These are phyloP conservation scores for Xenoacremonium recifei DNA, from an alignment of 2,329 filamentous ascomycete genomes.

Conservation along the genomic window DNA sequence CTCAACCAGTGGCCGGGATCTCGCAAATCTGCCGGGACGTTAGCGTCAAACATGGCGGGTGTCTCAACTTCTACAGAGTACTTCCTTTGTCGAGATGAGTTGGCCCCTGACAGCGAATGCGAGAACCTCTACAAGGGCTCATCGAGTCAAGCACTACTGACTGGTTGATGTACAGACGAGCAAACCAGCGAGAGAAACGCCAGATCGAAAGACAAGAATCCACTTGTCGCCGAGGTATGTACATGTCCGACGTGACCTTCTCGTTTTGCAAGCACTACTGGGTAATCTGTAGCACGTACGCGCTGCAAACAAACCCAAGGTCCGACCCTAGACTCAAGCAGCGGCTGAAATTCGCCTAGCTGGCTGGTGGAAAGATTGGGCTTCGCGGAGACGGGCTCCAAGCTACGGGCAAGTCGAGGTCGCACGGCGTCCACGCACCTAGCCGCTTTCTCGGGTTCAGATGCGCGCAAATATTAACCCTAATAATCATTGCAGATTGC, in stretches of 20 bases:
- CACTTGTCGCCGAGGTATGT: neutral
- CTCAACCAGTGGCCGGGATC: neutral
- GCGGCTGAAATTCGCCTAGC: neutral
- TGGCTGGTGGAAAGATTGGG: too few species aligned
- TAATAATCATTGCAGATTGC: too few species aligned
- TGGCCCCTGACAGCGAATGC: too few species aligned
- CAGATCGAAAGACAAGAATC: neutral
- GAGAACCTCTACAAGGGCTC: too few species aligned
- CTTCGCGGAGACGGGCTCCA: neutral
- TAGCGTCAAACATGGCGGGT: constrained; percentile 1
- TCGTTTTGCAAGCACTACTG: neutral
- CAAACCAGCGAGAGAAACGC: neutral
- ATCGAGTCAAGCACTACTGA: neutral
- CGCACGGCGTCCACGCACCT: neutral
- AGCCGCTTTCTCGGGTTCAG: neutral
- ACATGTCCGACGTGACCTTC: neutral
- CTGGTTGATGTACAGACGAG: neutral
- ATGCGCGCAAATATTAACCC: too few species aligned
- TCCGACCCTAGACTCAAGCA: neutral
- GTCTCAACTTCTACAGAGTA: neutral
- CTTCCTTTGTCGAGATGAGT: neutral
- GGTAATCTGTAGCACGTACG: too few species aligned
- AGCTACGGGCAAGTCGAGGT: neutral
- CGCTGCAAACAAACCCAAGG: too few species aligned
- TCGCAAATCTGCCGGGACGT: constrained; percentile 1